These are phyloP conservation scores for Aspergillus haitiensis DNA, from an alignment of 495 filamentous ascomycete species.

Conservation along the genomic window DNA sequence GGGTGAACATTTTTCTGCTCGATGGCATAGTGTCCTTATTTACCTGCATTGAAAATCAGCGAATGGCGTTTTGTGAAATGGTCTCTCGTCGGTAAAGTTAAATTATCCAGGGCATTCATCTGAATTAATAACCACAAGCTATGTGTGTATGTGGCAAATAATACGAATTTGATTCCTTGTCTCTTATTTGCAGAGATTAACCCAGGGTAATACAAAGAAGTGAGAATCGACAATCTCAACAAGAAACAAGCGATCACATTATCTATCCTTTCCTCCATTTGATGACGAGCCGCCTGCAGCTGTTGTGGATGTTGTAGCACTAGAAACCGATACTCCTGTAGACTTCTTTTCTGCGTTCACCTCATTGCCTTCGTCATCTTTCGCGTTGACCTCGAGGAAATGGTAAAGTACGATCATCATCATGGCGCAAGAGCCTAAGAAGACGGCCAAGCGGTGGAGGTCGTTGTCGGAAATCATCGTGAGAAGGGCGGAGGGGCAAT, in stretches of 20 bases:
- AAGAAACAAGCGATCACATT: neutral
- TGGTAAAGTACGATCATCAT: slow-evolving; percentile 93
- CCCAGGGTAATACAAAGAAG: neutral
- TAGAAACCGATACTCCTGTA: slow-evolving; percentile 24
- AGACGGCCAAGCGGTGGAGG: slow-evolving; percentile 83
- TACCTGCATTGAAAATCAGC: neutral
- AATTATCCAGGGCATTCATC: too few relatives aligned
- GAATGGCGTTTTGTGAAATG: too few relatives aligned
- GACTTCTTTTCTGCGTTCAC: slow-evolving; percentile 29
- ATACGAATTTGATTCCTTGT: neutral
- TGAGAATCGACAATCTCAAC: neutral
- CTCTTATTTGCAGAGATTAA: neutral
- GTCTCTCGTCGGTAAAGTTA: too few relatives aligned
- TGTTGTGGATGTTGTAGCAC: slow-evolving; percentile 18
- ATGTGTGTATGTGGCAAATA: too few relatives aligned
- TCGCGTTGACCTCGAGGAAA: slow-evolving; percentile 93
- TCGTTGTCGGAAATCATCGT: slow-evolving; percentile 85
- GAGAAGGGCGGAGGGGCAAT: slow-evolving; percentile 5
- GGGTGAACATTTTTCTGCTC: neutral
- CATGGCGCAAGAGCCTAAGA: slow-evolving; percentile 90
- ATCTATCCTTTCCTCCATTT: slow-evolving; percentile 20
- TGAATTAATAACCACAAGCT: too few relatives aligned
- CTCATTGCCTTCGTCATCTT: slow-evolving; percentile 55
- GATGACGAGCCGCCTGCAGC: slow-evolving; percentile 26
- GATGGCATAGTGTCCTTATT: neutral